Base-by-base conservation (phyloP, 805 yeast species). In the Lipomyces kockii region DNA sequence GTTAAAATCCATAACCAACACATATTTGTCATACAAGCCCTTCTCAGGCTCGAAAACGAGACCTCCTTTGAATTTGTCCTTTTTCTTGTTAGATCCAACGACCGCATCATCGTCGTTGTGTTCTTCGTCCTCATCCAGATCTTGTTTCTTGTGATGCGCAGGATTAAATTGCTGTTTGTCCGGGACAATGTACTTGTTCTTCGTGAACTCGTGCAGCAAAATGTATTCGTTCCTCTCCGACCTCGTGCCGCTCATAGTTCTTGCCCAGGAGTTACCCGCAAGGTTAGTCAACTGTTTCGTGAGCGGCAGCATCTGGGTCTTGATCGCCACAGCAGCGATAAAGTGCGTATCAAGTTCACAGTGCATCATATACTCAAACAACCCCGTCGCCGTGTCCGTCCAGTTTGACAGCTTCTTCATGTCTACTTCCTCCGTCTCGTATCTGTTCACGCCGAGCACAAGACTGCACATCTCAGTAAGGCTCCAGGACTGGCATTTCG, bases 191-290 rank as follows among this genome's bases (percentile, higher is more conserved):
- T 83, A 94, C 11, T 89, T 89, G 74, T 88, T 86, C 74, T 88
- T 86, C 9, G 88, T 83, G 78, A 95, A 95, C 79, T 95, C 98
- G 78, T 95, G 99, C 64, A 95, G 80, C 78, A 95, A 82, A 83
- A 95, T 91, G 76, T 81, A 95, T 78, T 95, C 98, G 79, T 94
- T 94, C 80, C 99, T 86, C 74, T 97, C 98, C 9, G 97, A 96
- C 74, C 99, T 85, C 0, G 98, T 92, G 79, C 99, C 99, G 61
- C 92, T 88, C 61, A 95, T 82, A 0, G 99, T 95, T 70, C 91
- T 92, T 1, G 96, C 85, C 99, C 99, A 95, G 0, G 97, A 94
- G 77, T 95, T 95, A 74, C 99, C 99, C 0, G 98, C 98, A 69
- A 95, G 82, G 72, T 89, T 90, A 1, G 99, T 95, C 74, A 95